Evolutionary conservation across 1,284 basidiomycete genomes (phyloP), one percentile per base, ranked within the genome.

Genomic region (Leccinum huronense): DNA sequence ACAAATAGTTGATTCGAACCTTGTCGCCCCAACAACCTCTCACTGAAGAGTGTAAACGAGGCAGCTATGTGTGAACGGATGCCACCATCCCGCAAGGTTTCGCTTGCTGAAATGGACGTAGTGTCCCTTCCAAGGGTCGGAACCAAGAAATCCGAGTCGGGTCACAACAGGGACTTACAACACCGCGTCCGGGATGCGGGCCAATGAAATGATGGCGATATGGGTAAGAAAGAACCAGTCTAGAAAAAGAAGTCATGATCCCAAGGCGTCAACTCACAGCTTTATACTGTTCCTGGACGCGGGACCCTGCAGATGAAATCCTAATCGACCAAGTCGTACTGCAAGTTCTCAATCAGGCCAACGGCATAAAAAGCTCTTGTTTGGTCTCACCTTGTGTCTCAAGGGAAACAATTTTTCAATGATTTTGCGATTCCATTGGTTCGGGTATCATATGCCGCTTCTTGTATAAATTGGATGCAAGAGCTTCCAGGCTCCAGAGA

Each of bases 161-260:
- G 23, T 27, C 23, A 27, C 23, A 33, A 48, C 58, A 63, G 69
- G 62, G 54, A 34, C 36, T 54, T 57, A 58, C 55, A 42, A 30
- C 19, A 5, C 45, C 65, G 69, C 69, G 4, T 63, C 68, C 69
- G 61, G 71, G 61, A 34, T 14, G 30, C 30, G 19, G 58, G 19
- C 71, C 71, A 71, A 73, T 73, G 42, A 23, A 16, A 10, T 3
- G 13, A 30, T 16, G 23, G 59, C 69, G 68, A 73, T 70, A 70
- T 56, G 53, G 8, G 53, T 54, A 33, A 60, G 65, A 68, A 68
- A 68, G 51, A 27, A 27, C 23, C 34, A 2, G 71, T 71, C 68
- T 65, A 34, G 64, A 72, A 69, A 62, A 57, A 59, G 65, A 51
- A 61, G 53, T 56, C 9, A 33, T 62, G 57, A 63, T 63, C 65